Base-by-base conservation (phyloP, 495 filamentous ascomycete species). In the Penicillium egyptiacum region DNA sequence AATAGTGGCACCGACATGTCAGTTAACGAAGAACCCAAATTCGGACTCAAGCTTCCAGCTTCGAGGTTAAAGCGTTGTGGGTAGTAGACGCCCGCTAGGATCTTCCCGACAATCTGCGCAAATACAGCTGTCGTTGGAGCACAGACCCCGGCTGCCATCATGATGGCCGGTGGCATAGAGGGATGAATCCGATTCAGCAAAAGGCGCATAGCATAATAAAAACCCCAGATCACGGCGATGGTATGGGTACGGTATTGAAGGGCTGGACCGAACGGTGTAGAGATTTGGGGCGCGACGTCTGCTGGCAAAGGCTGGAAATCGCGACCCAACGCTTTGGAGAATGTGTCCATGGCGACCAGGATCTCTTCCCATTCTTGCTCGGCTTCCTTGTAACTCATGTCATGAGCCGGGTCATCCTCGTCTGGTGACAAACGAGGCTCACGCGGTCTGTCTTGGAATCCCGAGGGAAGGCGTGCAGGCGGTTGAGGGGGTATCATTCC, bases 161-260 rank as follows among this genome's bases (percentile, higher is more conserved):
- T 93, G 53, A 91, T 86, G n/a, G 90, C 82, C 0, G 93, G 90
- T 5, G 91, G 94, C 92, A 97, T 96, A 2, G 80, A 83, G 0
- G 94, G 94, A 59, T 96, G 91, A 1, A 87, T 74, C 35, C 94
- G 81, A 48, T 90, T 74, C 20, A 91, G 80, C 45, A 93, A 75
- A 48, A 98, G 91, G 26, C 90, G 79, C 3, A 85, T 86, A 69
- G 89, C 88, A 73, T 92, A 88, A 67, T 87, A 96, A 51, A 90
- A 86, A 62, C 84, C 86, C 86, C 91, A 93, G 20, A 98, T 79
- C 35, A 88, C 86, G 14, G 88, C 88, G 61, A 97, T 94, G 22
- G 85, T 86, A 69, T 91, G 91, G 2, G 89, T 91, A 39, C 91
- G 84, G 69, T 93, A 97, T 64, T 89, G 85, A 4, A 91, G 76